Conservation (phyloP, 176 grass and related monocot genomes). For the Carex pumila region DNA sequence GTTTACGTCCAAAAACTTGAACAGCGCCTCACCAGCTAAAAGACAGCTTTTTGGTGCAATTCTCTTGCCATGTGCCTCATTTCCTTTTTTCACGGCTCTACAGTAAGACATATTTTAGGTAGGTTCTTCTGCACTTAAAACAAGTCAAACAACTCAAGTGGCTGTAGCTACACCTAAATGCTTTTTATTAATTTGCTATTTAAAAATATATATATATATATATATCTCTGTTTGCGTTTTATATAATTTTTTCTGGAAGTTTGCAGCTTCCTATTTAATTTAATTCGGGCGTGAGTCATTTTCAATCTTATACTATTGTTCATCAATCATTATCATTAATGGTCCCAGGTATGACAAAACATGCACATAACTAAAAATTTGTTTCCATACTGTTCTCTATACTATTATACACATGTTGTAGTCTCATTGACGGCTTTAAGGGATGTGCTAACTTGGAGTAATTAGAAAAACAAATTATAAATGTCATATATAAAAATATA, state of each 20-base stretch:
- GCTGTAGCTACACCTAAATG: background rate
- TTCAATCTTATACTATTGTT: background rate
- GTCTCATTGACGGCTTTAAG: background rate
- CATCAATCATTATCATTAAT: background rate
- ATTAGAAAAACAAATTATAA: background rate
- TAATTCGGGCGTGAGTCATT: background rate
- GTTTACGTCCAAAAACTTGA: slow-evolving; percentile 12
- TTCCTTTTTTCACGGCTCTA: background rate
- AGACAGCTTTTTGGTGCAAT: slow-evolving; percentile 5
- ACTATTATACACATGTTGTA: background rate
- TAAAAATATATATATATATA: too few species aligned
- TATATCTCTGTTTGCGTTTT: background rate
- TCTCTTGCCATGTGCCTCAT: slow-evolving; percentile 18
- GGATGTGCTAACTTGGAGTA: background rate
- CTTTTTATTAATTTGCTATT: background rate
- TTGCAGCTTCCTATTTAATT: background rate
- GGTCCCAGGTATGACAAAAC: background rate
- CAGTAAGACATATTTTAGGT: background rate
- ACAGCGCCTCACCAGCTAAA: slow-evolving; percentile 10
- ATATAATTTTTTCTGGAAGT: background rate
- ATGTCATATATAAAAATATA: background rate
- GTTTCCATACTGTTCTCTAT: background rate
- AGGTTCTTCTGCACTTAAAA: background rate
- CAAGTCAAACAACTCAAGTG: background rate
- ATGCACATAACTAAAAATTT: background rate